Conservation (phyloP, 164 flowering plant species). For the Aristolochia contorta region DNA sequence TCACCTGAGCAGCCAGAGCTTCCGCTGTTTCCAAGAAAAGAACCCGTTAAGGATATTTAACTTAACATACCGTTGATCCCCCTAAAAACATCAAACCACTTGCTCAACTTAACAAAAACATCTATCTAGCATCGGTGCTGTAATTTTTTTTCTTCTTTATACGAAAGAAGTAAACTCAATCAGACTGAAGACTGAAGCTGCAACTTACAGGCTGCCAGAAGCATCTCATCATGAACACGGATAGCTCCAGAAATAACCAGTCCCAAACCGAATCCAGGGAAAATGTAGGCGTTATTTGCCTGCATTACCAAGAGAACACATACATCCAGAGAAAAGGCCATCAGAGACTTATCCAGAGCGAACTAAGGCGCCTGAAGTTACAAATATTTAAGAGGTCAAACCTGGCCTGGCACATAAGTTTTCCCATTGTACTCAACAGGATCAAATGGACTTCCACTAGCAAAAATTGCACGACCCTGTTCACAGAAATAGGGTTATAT, state of each 20-base stretch:
- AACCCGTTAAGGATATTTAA: neutral
- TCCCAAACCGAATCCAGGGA: constrained; percentile 95
- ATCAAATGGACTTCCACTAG: constrained; percentile 96
- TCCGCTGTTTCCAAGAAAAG: constrained; percentile 44
- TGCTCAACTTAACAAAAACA: no score
- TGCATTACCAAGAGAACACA: constrained; percentile 14
- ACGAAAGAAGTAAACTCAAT: neutral
- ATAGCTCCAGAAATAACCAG: constrained; percentile 86
- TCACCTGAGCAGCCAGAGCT: constrained; percentile 74
- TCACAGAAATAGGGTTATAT: neutral
- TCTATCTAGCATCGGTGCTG: no score
- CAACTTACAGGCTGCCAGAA: constrained; percentile 82
- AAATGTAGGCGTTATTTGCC: constrained; percentile 94
- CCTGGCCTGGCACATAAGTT: constrained; percentile 74
- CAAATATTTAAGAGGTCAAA: constrained; percentile 10
- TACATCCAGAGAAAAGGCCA: neutral
- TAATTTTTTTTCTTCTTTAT: no score
- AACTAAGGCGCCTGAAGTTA: neutral
- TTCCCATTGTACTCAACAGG: constrained; percentile 76
- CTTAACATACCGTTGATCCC: no score
- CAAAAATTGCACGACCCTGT: constrained; percentile 89
- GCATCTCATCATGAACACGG: constrained; percentile 95
- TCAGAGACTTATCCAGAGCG: neutral
- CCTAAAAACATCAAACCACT: no score
- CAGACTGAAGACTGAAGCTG: neutral